A percentile compares a stretch with the other conserved stretches of the same genome.
Conservation (phyloP, 176 grass and related monocot genomes). For the Chloris gayana region DNA sequence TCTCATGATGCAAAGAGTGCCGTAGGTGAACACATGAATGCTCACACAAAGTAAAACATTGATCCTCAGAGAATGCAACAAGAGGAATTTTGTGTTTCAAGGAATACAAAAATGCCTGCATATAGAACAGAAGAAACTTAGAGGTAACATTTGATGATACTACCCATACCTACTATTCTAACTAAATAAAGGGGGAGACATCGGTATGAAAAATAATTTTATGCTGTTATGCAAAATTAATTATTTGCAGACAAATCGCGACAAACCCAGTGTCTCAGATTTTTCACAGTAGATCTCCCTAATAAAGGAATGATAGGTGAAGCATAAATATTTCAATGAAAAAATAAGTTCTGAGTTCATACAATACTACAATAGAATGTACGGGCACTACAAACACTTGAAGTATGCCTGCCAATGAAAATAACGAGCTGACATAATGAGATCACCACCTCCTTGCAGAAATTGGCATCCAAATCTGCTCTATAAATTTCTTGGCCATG, state of each 20-base stretch:
- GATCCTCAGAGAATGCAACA: constrained; percentile 64
- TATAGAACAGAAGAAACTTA: constrained; percentile 29
- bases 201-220: neutral
- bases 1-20: constrained; percentile 64
- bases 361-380: neutral
- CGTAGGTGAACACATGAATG: constrained; percentile 73
- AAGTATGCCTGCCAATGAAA: constrained; percentile 14
- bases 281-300: constrained; percentile 4
- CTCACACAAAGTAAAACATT: constrained; percentile 74
- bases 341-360: neutral
- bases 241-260: neutral
- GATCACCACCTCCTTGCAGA: constrained; percentile 75
- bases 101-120: constrained; percentile 80
- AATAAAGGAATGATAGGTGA: neutral
- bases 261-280: neutral
- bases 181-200: neutral
- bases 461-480: constrained; percentile 63
- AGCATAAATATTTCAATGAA: neutral
- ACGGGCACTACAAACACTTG: neutral
- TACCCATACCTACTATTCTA: neutral
- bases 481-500: constrained; percentile 72
- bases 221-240: constrained; percentile 19
- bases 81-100: constrained; percentile 80
- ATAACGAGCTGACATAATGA: constrained; percentile 27
- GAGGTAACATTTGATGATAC: neutral